Evolutionary conservation across 1,284 basidiomycete species (phyloP).

Genomic region (Ceratobasidium sp.): DNA sequence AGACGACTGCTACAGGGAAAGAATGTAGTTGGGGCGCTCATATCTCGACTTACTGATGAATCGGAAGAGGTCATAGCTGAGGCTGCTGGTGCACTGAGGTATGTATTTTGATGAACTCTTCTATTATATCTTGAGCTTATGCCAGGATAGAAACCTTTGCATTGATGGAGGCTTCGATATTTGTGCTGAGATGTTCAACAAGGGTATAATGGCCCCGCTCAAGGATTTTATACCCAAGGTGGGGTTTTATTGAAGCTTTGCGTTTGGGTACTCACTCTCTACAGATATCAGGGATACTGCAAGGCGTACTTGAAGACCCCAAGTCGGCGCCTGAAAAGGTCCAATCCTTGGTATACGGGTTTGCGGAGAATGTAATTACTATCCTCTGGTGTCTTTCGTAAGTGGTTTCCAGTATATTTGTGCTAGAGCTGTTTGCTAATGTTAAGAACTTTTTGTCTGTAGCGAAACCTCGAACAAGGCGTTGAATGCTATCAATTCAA

Average conservation of each 20-base stretch:
- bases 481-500: conserved; percentile 85
- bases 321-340: conserved; percentile 74
- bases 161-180: conserved; percentile 95
- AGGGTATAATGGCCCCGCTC: conserved; percentile 85
- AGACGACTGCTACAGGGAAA: conserved; percentile 89
- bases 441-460: conserved; percentile 58
- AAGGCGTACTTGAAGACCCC: conserved; percentile 73
- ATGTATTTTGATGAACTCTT: conserved; percentile 51
- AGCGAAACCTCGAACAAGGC: conserved; percentile 95
- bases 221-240: conserved; percentile 83
- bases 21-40: conserved; percentile 89
- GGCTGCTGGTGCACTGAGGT: conserved; percentile 87
- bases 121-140: conserved; percentile 26
- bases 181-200: conserved; percentile 97
- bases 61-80: conserved; percentile 91
- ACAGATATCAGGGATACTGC: conserved; percentile 80
- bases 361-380: conserved; percentile 92
- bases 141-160: conserved; percentile 80
- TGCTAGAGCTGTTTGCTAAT: conserved; percentile 3
- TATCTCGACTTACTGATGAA: conserved; percentile 84
- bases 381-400: conserved; percentile 94
- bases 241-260: neutral
- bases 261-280: neutral
- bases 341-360: conserved; percentile 83
- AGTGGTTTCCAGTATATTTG: conserved; percentile 59